A percentile compares a stretch with the other conserved stretches of the same genome.
These are phyloP conservation scores for Termitomyces sp. DNA, from an alignment of 768 basidiomycete genomes.

Conservation along the genomic window DNA sequence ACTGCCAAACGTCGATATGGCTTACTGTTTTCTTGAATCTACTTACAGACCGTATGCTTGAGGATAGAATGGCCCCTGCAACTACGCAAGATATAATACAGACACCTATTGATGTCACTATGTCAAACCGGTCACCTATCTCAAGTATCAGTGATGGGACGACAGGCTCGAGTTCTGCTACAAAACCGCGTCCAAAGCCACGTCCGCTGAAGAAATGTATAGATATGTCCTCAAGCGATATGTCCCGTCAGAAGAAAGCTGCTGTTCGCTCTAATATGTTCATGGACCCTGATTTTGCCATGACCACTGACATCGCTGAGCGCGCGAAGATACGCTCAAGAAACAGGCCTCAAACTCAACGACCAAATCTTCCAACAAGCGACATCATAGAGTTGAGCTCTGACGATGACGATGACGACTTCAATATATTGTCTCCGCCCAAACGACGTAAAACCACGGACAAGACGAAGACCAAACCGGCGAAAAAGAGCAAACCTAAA, in stretches of 20 bases:
- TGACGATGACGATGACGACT: constrained; percentile 33
- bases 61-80: background rate
- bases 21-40: background rate
- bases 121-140: background rate
- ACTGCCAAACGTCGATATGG: background rate
- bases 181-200: constrained; percentile 27
- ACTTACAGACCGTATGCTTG: background rate
- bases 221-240: constrained; percentile 1
- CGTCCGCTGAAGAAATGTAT: constrained; percentile 16
- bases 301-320: constrained; percentile 44
- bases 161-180: constrained; percentile 4
- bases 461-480: constrained; percentile 21
- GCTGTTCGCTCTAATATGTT: constrained; percentile 2
- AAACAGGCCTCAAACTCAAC: constrained; percentile 16
- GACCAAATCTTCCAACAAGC: background rate
- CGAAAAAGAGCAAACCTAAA: constrained; percentile 8
- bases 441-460: constrained; percentile 15
- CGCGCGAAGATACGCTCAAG: constrained; percentile 52
- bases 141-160: background rate
- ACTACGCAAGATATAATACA: constrained; percentile 10
- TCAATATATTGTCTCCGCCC: constrained; percentile 23
- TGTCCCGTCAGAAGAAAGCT: background rate
- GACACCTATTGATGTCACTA: background rate
- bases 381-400: constrained; percentile 43
- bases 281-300: constrained; percentile 13